These are phyloP conservation scores for Verticillium zaregamsianum DNA, from an alignment of 2,329 filamentous ascomycete genomes.

Conservation along the genomic window DNA sequence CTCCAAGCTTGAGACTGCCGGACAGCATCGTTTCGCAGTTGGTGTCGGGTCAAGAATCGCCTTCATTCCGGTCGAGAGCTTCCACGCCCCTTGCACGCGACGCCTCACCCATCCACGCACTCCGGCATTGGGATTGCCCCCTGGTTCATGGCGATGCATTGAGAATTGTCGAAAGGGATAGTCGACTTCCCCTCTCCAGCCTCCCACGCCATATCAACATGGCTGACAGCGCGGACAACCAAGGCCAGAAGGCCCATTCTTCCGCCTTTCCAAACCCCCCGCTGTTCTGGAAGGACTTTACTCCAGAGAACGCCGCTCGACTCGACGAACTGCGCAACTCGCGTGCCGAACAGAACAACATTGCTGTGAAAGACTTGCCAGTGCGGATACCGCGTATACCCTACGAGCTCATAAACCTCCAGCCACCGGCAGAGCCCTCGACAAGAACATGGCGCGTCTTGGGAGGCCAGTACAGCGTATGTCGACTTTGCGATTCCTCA, in stretches of 20 bases:
- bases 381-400: slow-evolving; percentile 50
- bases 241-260: slow-evolving; percentile 40
- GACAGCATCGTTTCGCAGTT: neutral
- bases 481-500: neutral
- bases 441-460: slow-evolving; percentile 72
- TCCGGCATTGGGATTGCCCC: neutral
- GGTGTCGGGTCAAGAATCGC: neutral
- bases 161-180: neutral
- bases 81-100: neutral
- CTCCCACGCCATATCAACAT: slow-evolving; percentile 32
- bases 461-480: slow-evolving; percentile 59
- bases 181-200: neutral
- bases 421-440: slow-evolving; percentile 73
- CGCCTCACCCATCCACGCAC: neutral
- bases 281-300: slow-evolving; percentile 87
- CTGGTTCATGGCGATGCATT: neutral
- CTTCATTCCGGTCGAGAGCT: neutral
- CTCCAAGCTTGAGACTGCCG: neutral
- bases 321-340: slow-evolving; percentile 38
- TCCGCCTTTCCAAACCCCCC: slow-evolving; percentile 82
- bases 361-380: slow-evolving; percentile 11
- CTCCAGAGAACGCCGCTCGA: slow-evolving; percentile 64
- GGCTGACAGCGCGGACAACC: slow-evolving; percentile 47
- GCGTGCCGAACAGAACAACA: slow-evolving; percentile 26
- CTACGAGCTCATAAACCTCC: slow-evolving; percentile 68